A percentile compares a stretch with the other conserved stretches of the same genome.
Evolutionary conservation across 441 rosid species (phyloP).

Genomic region (Syzygium malaccense): DNA sequence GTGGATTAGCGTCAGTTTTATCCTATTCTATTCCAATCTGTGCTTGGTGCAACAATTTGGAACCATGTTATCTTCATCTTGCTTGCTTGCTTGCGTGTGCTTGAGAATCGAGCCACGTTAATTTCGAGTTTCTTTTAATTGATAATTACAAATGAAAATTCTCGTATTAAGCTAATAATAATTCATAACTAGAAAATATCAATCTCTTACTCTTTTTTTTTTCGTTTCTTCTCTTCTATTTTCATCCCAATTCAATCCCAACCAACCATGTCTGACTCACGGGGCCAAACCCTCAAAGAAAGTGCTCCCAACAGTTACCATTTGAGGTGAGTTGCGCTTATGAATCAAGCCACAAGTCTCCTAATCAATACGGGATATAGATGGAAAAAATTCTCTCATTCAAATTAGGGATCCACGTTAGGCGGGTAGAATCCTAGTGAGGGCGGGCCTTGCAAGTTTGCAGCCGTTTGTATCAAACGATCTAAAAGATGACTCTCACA

Average conservation of each 20-base stretch:
- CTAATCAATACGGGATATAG: background rate
- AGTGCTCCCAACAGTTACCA: background rate
- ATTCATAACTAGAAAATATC: background rate
- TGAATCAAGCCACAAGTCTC: background rate
- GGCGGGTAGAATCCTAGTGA: background rate
- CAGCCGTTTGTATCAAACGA: background rate
- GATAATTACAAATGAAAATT: background rate
- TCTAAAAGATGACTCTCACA: background rate
- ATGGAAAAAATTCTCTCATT: background rate
- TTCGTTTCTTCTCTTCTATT: background rate
- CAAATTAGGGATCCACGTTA: background rate
- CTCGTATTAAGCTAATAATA: background rate
- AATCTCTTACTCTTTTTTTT: background rate
- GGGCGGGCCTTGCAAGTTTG: background rate
- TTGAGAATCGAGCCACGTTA: background rate
- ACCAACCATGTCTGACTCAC: background rate
- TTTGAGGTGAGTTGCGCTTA: background rate
- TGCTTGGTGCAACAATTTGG: background rate
- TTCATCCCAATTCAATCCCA: background rate
- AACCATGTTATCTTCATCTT: background rate
- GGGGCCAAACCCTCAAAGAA: background rate
- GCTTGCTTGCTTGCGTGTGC: background rate
- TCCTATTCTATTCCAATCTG: background rate
- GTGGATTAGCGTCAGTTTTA: background rate
- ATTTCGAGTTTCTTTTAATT: background rate